Conservation (phyloP, 306 rosid species). For the Cucurbita pepo region DNA sequence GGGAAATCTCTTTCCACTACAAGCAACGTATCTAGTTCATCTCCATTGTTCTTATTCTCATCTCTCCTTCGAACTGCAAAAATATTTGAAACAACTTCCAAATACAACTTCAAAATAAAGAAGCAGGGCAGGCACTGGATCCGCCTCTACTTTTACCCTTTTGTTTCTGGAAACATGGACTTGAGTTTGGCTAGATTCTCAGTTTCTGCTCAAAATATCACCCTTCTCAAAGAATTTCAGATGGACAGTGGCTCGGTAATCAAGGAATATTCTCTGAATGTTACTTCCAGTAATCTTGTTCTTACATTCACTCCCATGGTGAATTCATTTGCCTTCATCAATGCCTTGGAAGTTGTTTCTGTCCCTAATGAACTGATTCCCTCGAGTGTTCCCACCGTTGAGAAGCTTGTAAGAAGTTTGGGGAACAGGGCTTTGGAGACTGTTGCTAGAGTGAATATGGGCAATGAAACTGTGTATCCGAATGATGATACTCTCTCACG, state of each 20-base stretch:
- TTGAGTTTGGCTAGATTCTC: conserved; percentile 47
- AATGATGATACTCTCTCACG: conserved; percentile 35
- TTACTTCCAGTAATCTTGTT: conserved; percentile 22
- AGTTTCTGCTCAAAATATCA: conserved; percentile 40
- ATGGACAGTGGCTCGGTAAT: conserved; percentile 4
- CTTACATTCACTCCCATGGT: conserved; percentile 39
- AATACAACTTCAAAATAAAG: conserved; percentile 36
- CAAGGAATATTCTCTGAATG: conserved; percentile 41
- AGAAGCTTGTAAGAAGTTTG: conserved; percentile 11
- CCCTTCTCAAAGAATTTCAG: conserved; percentile 31
- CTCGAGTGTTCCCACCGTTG: conserved; percentile 12
- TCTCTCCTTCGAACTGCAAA: conserved; percentile 34
- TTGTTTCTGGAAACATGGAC: conserved; percentile 13
- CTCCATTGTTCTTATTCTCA: conserved; percentile 18
- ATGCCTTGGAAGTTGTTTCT: conserved; percentile 45
- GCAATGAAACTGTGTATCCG: conserved; percentile 24
- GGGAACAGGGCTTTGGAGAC: conserved; percentile 38
- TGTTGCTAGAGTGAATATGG: conserved; percentile 51
- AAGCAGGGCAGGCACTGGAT: conserved; percentile 45
- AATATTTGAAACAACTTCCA: conserved; percentile 21
- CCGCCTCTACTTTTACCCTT: conserved; percentile 52
- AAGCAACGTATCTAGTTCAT: conserved; percentile 8
- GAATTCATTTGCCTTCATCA: conserved; percentile 45
- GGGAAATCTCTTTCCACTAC: conserved; percentile 11
- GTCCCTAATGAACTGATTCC: conserved; percentile 42